Percentiles rank a stretch among this genome's conserved stretches.
Evolutionary conservation across 2,329 filamentous ascomycete species (phyloP).

Genomic region (Volutella citrinella): DNA sequence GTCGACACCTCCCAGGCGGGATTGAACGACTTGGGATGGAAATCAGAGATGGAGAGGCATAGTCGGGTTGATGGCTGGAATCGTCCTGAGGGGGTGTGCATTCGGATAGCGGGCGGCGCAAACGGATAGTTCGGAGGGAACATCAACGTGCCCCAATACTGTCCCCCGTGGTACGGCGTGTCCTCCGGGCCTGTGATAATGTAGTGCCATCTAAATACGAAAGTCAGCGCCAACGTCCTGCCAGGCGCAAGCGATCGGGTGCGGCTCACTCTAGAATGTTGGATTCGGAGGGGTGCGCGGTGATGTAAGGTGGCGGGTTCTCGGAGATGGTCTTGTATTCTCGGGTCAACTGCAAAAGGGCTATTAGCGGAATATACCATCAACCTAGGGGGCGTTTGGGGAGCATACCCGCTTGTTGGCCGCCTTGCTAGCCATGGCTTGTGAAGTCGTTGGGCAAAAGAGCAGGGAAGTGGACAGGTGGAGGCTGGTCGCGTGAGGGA

Average conservation of each 20-base stretch:
- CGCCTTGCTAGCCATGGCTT: conserved; percentile 65
- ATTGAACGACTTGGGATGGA: conserved; percentile 97
- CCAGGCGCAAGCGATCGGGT: not conserved
- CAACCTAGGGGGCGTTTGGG: not conserved
- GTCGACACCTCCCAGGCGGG: conserved; percentile 98
- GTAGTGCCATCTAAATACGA: conserved; percentile 73
- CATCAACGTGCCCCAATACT: conserved; percentile 96
- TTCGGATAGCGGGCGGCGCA: conserved; percentile 93
- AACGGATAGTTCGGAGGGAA: conserved; percentile 98
- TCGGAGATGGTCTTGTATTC: conserved; percentile 61
- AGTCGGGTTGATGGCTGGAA: conserved; percentile 91
- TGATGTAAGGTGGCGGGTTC: conserved; percentile 85
- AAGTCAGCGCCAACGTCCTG: conserved; percentile 9
- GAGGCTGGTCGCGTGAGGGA: conserved; percentile 4
- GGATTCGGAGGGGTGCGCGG: conserved; percentile 81
- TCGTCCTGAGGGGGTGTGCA: conserved; percentile 95
- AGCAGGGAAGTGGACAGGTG: conserved; percentile 22
- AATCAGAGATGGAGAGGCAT: conserved; percentile 94
- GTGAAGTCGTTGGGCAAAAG: conserved; percentile 2
- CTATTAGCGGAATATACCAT: conserved; percentile 18
- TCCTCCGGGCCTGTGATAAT: conserved; percentile 91
- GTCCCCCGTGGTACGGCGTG: conserved; percentile 89
- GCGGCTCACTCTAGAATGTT: conserved; percentile 80
- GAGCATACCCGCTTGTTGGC: conserved; percentile 66
- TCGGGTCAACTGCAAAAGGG: conserved; percentile 49